Evolutionary conservation across 768 basidiomycete species (phyloP).

Genomic region (Chalciporus pseudorubinellus): DNA sequence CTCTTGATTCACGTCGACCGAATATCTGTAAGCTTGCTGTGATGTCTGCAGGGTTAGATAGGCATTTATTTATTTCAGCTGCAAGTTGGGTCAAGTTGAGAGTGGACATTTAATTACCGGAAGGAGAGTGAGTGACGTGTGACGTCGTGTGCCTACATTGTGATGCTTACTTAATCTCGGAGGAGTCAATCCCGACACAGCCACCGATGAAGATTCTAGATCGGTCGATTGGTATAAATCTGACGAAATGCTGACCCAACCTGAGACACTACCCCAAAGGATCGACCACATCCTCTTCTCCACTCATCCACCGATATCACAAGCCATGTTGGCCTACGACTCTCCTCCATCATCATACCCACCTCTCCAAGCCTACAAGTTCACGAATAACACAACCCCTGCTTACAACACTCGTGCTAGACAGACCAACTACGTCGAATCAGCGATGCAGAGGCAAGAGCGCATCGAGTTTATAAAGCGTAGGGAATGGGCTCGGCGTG

Average conservation of each 20-base stretch:
- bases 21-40: too few species aligned
- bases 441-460: slow-evolving; percentile 44
- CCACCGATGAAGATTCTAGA: slow-evolving; percentile 26
- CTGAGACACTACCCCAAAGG: slow-evolving; percentile 9
- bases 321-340: slow-evolving; percentile 21
- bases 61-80: too few species aligned
- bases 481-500: slow-evolving; percentile 42
- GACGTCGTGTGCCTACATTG: too few species aligned
- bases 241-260: slow-evolving; percentile 8
- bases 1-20: neutral
- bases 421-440: slow-evolving; percentile 45
- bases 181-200: slow-evolving; percentile 27
- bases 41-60: too few species aligned
- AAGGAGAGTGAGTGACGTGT: too few species aligned
- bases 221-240: slow-evolving; percentile 10
- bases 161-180: slow-evolving; percentile 19
- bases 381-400: slow-evolving; percentile 17
- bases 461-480: slow-evolving; percentile 52
- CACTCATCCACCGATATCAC: neutral
- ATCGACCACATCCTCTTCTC: neutral
- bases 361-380: slow-evolving; percentile 5
- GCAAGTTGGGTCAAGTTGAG: too few species aligned
- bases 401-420: slow-evolving; percentile 44
- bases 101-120: too few species aligned
- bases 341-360: slow-evolving; percentile 2